These are phyloP conservation scores for Selaginella tamariscina DNA, from an alignment of 75 land plant genomes.

Conservation along the genomic window DNA sequence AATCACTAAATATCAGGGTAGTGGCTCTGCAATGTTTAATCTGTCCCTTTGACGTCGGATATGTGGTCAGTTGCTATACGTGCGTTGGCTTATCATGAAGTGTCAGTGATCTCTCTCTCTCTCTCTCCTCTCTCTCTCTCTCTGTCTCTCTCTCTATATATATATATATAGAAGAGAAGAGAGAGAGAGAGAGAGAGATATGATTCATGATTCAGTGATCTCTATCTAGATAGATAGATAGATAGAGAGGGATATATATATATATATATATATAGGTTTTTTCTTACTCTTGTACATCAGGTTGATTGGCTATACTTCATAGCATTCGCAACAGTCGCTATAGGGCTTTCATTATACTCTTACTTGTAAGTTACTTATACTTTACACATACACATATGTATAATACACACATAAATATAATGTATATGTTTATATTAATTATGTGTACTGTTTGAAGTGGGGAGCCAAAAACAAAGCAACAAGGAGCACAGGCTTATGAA, in stretches of 20 bases:
- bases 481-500: neutral
- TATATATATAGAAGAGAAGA: too few relatives aligned
- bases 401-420: too few relatives aligned
- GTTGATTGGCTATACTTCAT: conserved; percentile 86
- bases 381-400: too few relatives aligned
- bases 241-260: too few relatives aligned
- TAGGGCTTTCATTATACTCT: conserved; percentile 71
- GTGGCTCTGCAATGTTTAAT: conserved; percentile 11
- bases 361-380: neutral
- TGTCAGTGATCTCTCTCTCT: conserved; percentile 28
- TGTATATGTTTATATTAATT: neutral
- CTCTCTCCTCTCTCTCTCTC: too few relatives aligned
- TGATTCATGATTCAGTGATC: too few relatives aligned
- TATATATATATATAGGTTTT: too few relatives aligned
- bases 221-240: too few relatives aligned
- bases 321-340: conserved; percentile 61
- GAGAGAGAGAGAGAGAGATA: too few relatives aligned
- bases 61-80: conserved; percentile 9
- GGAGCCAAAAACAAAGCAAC: neutral
- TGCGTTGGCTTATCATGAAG: conserved; percentile 22
- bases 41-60: conserved; percentile 4
- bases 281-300: too few relatives aligned
- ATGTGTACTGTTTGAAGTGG: neutral
- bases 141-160: too few relatives aligned
- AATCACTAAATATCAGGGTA: too few relatives aligned